Conservation (phyloP, 1,284 basidiomycete species). For the Ceratobasidium sp. region DNA sequence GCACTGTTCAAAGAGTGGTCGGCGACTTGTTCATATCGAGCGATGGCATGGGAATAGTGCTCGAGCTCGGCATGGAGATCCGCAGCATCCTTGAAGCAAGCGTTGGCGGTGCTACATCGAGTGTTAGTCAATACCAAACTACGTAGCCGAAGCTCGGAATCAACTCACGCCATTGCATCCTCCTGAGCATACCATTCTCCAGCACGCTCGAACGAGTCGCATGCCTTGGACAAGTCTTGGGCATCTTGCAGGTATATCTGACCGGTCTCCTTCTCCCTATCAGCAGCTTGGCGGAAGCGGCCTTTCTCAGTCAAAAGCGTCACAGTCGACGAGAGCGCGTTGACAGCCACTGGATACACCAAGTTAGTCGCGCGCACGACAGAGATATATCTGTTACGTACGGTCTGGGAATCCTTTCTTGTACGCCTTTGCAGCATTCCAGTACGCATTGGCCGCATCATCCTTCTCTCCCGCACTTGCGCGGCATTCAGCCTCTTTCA, state of each 20-base stretch:
- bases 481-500: constrained; percentile 90
- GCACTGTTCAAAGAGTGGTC: constrained; percentile 83
- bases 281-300: constrained; percentile 96
- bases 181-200: constrained; percentile 99
- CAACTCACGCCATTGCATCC: constrained; percentile 90
- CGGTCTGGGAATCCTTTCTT: constrained; percentile 87
- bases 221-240: constrained; percentile 76
- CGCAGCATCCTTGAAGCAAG: constrained; percentile 95
- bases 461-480: constrained; percentile 85
- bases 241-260: constrained; percentile 86
- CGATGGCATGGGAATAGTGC: constrained; percentile 86
- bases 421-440: constrained; percentile 96
- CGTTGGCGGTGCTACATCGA: constrained; percentile 84
- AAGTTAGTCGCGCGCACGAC: constrained; percentile 46
- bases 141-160: neutral
- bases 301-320: constrained; percentile 85
- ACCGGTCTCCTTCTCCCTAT: constrained; percentile 96
- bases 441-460: constrained; percentile 96
- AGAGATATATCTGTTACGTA: constrained; percentile 57
- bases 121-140: constrained; percentile 1
- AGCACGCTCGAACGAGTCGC: constrained; percentile 91
- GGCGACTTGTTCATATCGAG: constrained; percentile 91
- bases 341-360: constrained; percentile 78
- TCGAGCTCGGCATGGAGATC: constrained; percentile 92
- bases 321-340: constrained; percentile 88